A percentile compares a stretch with the other conserved stretches of the same genome.
These are phyloP conservation scores for Collybiopsis luxurians DNA, from an alignment of 768 basidiomycete species.

Conservation along the genomic window DNA sequence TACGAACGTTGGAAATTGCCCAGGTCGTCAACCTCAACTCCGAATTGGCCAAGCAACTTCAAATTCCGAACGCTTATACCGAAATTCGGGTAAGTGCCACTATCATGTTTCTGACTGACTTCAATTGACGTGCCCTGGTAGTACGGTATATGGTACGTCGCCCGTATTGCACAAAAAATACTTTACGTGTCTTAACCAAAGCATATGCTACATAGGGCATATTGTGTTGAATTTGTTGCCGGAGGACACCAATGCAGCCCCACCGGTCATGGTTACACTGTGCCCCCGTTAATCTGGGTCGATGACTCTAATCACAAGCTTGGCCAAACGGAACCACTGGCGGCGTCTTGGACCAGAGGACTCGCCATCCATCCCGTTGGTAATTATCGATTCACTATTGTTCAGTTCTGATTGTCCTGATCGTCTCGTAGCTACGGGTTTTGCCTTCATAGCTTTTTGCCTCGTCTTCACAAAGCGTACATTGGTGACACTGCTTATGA, in stretches of 20 bases:
- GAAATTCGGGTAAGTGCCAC: not conserved
- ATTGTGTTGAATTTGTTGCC: conserved; percentile 1
- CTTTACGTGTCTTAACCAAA: not conserved
- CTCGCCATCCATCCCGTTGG: conserved; percentile 20
- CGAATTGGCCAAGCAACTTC: not conserved
- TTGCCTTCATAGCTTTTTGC: conserved; percentile 15
- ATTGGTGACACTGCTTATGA: conserved; percentile 6
- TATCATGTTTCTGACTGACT: not conserved
- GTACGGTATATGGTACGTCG: not conserved
- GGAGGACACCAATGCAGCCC: not conserved
- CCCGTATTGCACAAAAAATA: not conserved
- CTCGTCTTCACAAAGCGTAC: conserved; percentile 12
- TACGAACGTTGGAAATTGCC: conserved; percentile 14
- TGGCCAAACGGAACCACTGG: not conserved
- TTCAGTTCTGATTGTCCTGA: not conserved
- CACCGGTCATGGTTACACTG: conserved; percentile 11
- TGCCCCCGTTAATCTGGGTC: not conserved
- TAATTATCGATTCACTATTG: not conserved
- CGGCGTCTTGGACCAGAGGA: conserved; percentile 16
- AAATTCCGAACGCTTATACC: too few relatives aligned
- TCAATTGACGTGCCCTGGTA: not conserved
- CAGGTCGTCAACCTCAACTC: not conserved
- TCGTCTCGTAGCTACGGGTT: conserved; percentile 5
- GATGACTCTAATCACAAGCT: not conserved
- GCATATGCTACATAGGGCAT: not conserved